Base-by-base conservation (phyloP, 805 yeast genomes). In the Saturnispora serradocipensis region DNA sequence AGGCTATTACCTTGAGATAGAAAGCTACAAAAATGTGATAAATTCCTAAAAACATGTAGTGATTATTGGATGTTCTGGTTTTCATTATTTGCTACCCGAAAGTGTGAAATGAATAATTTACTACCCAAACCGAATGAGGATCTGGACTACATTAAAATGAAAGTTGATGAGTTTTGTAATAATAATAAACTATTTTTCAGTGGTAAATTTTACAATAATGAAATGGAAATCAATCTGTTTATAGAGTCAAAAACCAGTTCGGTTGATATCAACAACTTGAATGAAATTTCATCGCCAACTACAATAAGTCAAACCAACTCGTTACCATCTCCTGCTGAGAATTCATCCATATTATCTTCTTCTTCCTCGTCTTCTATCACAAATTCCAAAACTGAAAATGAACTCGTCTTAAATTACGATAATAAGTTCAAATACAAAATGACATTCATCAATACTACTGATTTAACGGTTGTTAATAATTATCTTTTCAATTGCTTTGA, bases 401-500 rank as follows among this genome's bases (percentile, higher is more conserved):
- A 10, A 30, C 13, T 30, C 11, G 34, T 30, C 15, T 30, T 30
- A 13, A 30, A 30, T 13, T 30, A 30, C 15, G 34, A 30, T 30
- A 36, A 54, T 8, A 46, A 51, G 3, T 56, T 50, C 28, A 56
- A 60, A 4, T 59, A 46, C 49, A 57, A 52, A 36, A 49, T 47
- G 36, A 52, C 56, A 15, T 48, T 46, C 1, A 45, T 65, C 6
- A 52, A 59, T 45, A 57, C 64, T 9, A 39, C 45, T 2, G 57
- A 61, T 42, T 47, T 54, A n/a, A 40, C 51, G 4, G 51, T 51
- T 6, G 63, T 64, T 25, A 58, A 59, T 32, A 56, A 54, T 18
- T 63, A 61, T 46, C 55, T 68, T 1, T 54, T 46, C 20, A 60
- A 59, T 22, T 64, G 71, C 27, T 68, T 74, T 49, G 69, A 66